Evolutionary conservation across 2,329 filamentous ascomycete species (phyloP).

Genomic region (Periconia sp.): DNA sequence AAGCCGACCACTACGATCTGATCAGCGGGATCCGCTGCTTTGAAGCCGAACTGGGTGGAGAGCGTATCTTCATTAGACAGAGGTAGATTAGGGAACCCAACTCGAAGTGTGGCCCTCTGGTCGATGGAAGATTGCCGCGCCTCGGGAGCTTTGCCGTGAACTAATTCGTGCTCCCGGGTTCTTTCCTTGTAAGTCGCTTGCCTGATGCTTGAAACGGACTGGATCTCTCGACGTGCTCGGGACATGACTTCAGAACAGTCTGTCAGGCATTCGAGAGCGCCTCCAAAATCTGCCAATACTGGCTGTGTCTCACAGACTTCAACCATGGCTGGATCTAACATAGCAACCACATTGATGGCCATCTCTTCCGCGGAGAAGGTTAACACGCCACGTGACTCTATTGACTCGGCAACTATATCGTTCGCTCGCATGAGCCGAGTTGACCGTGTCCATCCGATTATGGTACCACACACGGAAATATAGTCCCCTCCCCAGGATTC

Average conservation of each 20-base stretch:
- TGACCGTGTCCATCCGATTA: constrained; percentile 49
- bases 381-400: constrained; percentile 55
- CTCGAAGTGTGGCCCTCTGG: too few species aligned
- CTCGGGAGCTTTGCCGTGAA: too few species aligned
- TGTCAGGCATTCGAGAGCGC: constrained; percentile 48
- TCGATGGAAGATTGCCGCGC: too few species aligned
- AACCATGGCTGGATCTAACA: constrained; percentile 63
- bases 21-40: not conserved
- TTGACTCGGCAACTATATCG: constrained; percentile 57
- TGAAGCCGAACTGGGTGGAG: not conserved
- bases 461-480: constrained; percentile 44
- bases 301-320: constrained; percentile 90
- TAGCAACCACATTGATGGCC: constrained; percentile 44
- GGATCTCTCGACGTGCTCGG: not conserved
- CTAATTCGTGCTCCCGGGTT: too few species aligned
- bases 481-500: constrained; percentile 47
- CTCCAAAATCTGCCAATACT: constrained; percentile 92
- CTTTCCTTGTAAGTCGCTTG: too few species aligned
- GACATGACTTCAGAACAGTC: constrained; percentile 1
- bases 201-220: not conserved
- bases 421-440: constrained; percentile 49
- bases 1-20: constrained; percentile 4
- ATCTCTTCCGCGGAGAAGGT: constrained; percentile 48
- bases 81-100: constrained; percentile 4
- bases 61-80: constrained; percentile 2